Evolutionary conservation across 495 filamentous ascomycete genomes (phyloP).

Genomic region (Penicillium odoratum): DNA sequence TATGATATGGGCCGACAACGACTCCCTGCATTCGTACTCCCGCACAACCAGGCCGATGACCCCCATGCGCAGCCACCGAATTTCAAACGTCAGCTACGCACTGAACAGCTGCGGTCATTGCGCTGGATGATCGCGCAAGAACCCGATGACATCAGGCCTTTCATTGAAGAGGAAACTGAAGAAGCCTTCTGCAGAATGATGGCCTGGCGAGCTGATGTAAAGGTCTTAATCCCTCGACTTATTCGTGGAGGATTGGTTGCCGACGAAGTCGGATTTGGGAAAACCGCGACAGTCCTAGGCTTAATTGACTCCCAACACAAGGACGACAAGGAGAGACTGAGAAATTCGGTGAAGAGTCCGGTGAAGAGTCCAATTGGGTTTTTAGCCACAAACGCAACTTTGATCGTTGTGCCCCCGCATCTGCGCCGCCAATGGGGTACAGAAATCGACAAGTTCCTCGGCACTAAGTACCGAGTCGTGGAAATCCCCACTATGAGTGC

Average conservation of each 20-base stretch:
- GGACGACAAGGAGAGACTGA: conserved; percentile 9
- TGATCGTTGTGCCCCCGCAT: conserved; percentile 70
- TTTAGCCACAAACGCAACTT: conserved; percentile 61
- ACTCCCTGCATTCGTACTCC: conserved; percentile 40
- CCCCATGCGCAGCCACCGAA: conserved; percentile 38
- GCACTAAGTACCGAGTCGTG: conserved; percentile 39
- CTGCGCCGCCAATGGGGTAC: conserved; percentile 61
- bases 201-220: conserved; percentile 63
- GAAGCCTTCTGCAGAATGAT: conserved; percentile 60
- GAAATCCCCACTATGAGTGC: conserved; percentile 30
- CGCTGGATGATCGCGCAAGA: conserved; percentile 71
- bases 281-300: conserved; percentile 72
- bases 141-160: conserved; percentile 37
- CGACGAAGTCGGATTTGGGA: conserved; percentile 79
- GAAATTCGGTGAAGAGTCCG: not conserved
- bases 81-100: conserved; percentile 40
- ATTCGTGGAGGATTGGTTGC: conserved; percentile 71
- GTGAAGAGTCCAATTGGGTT: conserved; percentile 21
- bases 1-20: conserved; percentile 30
- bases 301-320: conserved; percentile 55
- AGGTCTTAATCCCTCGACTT: conserved; percentile 36
- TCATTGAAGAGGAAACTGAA: conserved; percentile 66
- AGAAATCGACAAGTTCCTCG: conserved; percentile 63
- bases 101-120: conserved; percentile 60
- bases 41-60: conserved; percentile 45